These are phyloP conservation scores for Conticribra weissflogii DNA, from an alignment of 108 stramenopile species.

Conservation along the genomic window DNA sequence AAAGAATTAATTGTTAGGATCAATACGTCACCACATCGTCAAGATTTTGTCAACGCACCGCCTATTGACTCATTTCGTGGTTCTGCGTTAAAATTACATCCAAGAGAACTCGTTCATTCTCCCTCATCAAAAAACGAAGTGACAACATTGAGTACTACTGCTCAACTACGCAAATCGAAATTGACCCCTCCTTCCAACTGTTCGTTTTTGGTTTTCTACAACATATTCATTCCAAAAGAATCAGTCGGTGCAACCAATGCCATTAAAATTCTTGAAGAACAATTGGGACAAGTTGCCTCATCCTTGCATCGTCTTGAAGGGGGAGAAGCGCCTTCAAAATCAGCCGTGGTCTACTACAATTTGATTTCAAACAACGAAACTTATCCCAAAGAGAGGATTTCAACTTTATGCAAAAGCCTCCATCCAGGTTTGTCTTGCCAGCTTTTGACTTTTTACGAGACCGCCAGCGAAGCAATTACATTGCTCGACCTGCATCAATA, in stretches of 20 bases:
- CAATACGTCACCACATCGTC: too few species aligned
- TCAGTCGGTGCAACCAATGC: slow-evolving; percentile 24
- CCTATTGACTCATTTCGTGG: background rate
- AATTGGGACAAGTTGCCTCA: slow-evolving; percentile 42
- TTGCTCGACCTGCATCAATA: slow-evolving; percentile 37
- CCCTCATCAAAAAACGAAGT: too few species aligned
- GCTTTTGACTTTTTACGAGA: slow-evolving; percentile 33
- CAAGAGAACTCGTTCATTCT: too few species aligned
- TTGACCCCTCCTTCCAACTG: slow-evolving; percentile 11
- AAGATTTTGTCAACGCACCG: background rate
- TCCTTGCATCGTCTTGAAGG: slow-evolving; percentile 14
- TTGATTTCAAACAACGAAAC: slow-evolving; percentile 29
- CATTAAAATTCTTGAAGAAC: slow-evolving; percentile 35
- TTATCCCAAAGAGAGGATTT: slow-evolving; percentile 26
- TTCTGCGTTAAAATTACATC: too few species aligned
- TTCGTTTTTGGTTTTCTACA: slow-evolving; percentile 42
- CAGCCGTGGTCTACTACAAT: slow-evolving; percentile 41
- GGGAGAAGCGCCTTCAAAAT: background rate
- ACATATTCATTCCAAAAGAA: slow-evolving; percentile 44
- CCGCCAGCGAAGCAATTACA: slow-evolving; percentile 40
- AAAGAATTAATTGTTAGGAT: too few species aligned
- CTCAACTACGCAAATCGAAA: slow-evolving; percentile 9
- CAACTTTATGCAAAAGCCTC: slow-evolving; percentile 22
- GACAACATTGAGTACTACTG: background rate
- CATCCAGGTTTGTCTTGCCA: slow-evolving; percentile 31